Base-by-base conservation (phyloP, 2,329 filamentous ascomycete species). In the Helotiales sp. region DNA sequence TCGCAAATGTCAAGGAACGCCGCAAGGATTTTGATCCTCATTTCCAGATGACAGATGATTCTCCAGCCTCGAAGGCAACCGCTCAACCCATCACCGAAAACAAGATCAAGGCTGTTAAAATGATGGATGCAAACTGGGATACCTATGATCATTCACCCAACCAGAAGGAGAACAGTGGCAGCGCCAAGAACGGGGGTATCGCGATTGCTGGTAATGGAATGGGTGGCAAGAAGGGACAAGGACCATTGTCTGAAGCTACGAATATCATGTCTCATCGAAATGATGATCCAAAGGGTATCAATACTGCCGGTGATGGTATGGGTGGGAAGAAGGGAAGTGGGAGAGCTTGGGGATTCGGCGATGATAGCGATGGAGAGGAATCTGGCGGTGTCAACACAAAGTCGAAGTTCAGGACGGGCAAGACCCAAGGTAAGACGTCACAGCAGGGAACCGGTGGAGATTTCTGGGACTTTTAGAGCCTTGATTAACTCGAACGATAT, bases 1-100 rank as follows among this genome's bases (percentile, higher is more conserved):
- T 90, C 56, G 89, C 88, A 60, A 91, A 93, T 73, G 80, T 87
- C 57, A 84, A 86, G 69, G 83, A 87, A 72, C 88, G 90, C 55
- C 81, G 79, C 69, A 91, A 93, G 73, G 84, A 90, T 71, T 93
- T 96, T 66, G 86, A 86, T 49, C 74, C 86, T 19, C 90, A 96
- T 67, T 96, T 92, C 77, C 79, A 80, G 52, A 87, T 96, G 77
- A 79, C 81, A 6, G 91, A 96, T 70, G 78, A 85, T 10, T 84
- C 85, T 59, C 84, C 85, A 31, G 76, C 75, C 9, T 72, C 72
- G 17, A 77, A 77, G 54, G 67, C 54, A 66, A 67, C 70, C 56
- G 69, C 76, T 68, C 72, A 78, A 69, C 76, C 75, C 19, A 69
- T 85, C 19, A 72, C 81, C 52, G 80, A 84, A 54, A 83, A 85